These are phyloP conservation scores for Saitozyma podzolica DNA, from an alignment of 768 basidiomycete species.

Conservation along the genomic window DNA sequence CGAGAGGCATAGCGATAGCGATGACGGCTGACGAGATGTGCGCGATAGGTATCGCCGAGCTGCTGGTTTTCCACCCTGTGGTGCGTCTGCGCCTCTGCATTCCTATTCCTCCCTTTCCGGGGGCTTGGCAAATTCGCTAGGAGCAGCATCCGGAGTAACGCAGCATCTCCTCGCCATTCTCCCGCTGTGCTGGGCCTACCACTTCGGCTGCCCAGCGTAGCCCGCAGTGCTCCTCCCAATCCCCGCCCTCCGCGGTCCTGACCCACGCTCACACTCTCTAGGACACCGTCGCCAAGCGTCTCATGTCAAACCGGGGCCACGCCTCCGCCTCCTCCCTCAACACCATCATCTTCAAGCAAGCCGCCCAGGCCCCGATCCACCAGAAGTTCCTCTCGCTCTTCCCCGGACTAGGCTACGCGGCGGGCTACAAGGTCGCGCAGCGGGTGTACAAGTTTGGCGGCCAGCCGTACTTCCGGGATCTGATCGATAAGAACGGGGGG, in stretches of 20 bases:
- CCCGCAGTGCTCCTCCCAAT: not conserved
- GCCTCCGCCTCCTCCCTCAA: slow-evolving; percentile 60
- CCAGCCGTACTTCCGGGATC: slow-evolving; percentile 95
- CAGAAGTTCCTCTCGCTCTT: slow-evolving; percentile 86
- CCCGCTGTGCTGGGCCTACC: too few relatives aligned
- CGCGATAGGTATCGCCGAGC: slow-evolving; percentile 79
- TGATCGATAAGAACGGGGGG: slow-evolving; percentile 77
- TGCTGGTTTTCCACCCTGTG: slow-evolving; percentile 85
- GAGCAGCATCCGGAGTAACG: not conserved
- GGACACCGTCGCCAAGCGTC: slow-evolving; percentile 95
- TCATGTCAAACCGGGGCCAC: slow-evolving; percentile 91
- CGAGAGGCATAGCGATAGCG: not conserved
- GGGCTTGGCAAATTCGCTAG: not conserved
- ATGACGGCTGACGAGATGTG: not conserved
- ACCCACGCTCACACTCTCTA: slow-evolving; percentile 4
- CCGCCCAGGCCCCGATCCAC: slow-evolving; percentile 66
- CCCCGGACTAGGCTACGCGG: slow-evolving; percentile 93
- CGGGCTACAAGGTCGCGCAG: slow-evolving; percentile 94
- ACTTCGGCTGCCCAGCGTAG: not conserved
- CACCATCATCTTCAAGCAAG: slow-evolving; percentile 82
- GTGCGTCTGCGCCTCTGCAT: slow-evolving; percentile 34
- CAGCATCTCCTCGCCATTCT: too few relatives aligned
- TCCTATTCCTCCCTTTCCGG: not conserved
- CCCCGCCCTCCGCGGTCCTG: slow-evolving; percentile 53
- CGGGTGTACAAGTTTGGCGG: slow-evolving; percentile 97